Base-by-base conservation (phyloP, 176 grass and related monocot species). In the Triticum timopheevii region DNA sequence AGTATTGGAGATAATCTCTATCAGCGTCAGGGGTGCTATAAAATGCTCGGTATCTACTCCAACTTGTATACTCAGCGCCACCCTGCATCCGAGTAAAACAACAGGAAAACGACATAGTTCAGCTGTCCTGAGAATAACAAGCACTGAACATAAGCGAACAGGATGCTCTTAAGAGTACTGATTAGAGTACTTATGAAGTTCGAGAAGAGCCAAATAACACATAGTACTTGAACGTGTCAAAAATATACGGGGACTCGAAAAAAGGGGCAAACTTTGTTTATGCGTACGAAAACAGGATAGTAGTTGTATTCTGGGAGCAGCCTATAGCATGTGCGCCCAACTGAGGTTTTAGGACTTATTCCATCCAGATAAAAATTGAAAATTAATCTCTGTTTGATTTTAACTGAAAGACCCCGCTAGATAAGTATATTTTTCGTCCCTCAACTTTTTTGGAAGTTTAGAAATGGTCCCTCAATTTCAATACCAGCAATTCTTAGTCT, bases 1-100 rank as follows among this genome's bases (percentile, higher is more conserved):
- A 83, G 52, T 61, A 83, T 11, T 39, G 36, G 10, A 83, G 52
- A 30, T 73, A 83, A 7, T 83, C 81, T 20, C 50, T 24, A 83
- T 83, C 52, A 42, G 38, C 61, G 13, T 73, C 68, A 44, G 58
- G 5, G 1, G 68, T 83, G 34, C 30, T 24, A 73, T 44, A 83
- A 22, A 16, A 38, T 10, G 16, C 8, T 16, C 23, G 9, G n/a
- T 83, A 83, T 10, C 13, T 16, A 23, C 22, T 47, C 71, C 38
- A 74, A 45, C 61, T 15, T 20, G 2, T 11, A 61, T 83, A 83
- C 35, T 74, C 23, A 22, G 12, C 0, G 13, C 45, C 39, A 4
- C 54, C 34, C 69, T 83, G 69, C 69, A 62, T 35, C 54, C 45
- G 4, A 15, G 13, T 49, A 49, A 73, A 74, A 74, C 6, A 83